phyloP scores from a whole-genome alignment of 768 basidiomycete species.

The Podaxis sp. region DNA sequence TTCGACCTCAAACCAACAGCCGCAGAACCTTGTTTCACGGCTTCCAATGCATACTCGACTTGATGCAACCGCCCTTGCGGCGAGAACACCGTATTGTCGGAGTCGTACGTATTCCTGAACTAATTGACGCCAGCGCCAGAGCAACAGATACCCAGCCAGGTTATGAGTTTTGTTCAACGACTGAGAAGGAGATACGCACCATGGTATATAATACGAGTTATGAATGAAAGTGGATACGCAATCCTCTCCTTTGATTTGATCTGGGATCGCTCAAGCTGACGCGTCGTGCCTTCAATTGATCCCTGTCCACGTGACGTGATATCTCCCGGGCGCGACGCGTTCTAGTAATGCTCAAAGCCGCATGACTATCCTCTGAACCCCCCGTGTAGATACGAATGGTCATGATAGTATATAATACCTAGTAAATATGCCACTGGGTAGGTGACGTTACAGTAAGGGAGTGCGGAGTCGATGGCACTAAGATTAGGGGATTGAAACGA shows the following conservation, averaged over 20 bases:
- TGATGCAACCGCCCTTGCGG: constrained; percentile 97
- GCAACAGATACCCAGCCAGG: not conserved
- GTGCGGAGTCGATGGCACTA: no score
- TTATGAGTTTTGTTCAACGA: constrained; percentile 6
- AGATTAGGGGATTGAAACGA: no score
- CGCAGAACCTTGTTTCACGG: constrained; percentile 99
- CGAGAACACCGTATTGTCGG: constrained; percentile 96
- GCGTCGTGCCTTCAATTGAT: constrained; percentile 4
- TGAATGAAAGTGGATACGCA: not conserved
- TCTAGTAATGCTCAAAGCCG: no score
- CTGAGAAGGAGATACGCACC: not conserved
- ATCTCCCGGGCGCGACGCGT: not conserved
- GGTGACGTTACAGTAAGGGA: no score
- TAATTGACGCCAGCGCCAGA: constrained; percentile 33
- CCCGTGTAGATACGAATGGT: no score
- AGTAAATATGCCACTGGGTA: no score
- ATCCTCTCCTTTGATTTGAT: not conserved
- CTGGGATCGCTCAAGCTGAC: not conserved
- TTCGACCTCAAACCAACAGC: constrained; percentile 95
- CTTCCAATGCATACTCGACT: constrained; percentile 98
- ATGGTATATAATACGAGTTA: constrained; percentile 1
- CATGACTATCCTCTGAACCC: no score
- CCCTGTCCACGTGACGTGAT: not conserved
- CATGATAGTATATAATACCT: no score
- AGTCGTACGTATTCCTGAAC: constrained; percentile 98